Evolutionary conservation across 805 yeast species (phyloP).

Genomic region (Schwanniomyces polymorphus): DNA sequence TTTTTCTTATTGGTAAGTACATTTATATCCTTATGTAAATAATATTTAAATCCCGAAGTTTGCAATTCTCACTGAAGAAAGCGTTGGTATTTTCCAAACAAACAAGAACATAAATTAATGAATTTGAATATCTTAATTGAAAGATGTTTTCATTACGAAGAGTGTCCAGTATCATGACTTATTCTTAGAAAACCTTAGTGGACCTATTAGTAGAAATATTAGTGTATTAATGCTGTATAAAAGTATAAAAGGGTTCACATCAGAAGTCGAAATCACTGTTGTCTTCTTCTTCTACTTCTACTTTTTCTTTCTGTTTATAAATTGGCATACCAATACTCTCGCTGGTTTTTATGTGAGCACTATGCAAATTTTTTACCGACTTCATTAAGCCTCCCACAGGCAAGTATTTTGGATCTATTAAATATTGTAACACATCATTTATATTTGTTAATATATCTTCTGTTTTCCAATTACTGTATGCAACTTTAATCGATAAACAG

Average conservation of each 20-base stretch:
- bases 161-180: too few relatives aligned
- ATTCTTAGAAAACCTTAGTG: too few relatives aligned
- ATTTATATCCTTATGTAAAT: too few relatives aligned
- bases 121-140: too few relatives aligned
- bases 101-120: too few relatives aligned
- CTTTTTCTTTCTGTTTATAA: slow-evolving; percentile 6
- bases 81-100: too few relatives aligned
- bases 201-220: neutral
- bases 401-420: slow-evolving; percentile 42
- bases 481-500: slow-evolving; percentile 60
- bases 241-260: neutral
- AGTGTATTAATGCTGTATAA: neutral
- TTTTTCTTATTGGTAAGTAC: too few relatives aligned
- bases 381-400: slow-evolving; percentile 63
- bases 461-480: slow-evolving; percentile 48
- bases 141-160: too few relatives aligned
- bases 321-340: slow-evolving; percentile 70
- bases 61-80: too few relatives aligned
- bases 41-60: too few relatives aligned
- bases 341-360: slow-evolving; percentile 61
- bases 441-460: slow-evolving; percentile 51
- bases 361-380: slow-evolving; percentile 44
- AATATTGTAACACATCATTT: slow-evolving; percentile 48
- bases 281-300: slow-evolving; percentile 12
- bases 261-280: slow-evolving; percentile 15